These are phyloP conservation scores for Cordyceps javanica DNA, from an alignment of 2,329 filamentous ascomycete species.

Conservation along the genomic window DNA sequence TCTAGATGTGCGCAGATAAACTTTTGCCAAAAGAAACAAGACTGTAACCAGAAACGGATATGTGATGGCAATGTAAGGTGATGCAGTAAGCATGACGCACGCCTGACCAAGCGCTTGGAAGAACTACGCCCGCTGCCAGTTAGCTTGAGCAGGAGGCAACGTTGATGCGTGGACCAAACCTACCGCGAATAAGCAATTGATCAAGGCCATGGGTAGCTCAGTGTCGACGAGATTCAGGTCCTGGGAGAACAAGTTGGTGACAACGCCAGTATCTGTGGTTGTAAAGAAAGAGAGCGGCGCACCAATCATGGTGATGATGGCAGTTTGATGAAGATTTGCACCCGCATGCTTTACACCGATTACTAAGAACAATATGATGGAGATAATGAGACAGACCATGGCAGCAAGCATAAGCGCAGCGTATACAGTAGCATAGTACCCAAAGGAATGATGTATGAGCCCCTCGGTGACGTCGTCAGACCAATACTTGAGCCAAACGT, in stretches of 20 bases:
- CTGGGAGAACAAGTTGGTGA: constrained; percentile 40
- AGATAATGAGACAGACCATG: constrained; percentile 18
- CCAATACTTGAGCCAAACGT: constrained; percentile 38
- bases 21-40: constrained; percentile 41
- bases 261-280: constrained; percentile 33
- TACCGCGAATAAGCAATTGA: constrained; percentile 22
- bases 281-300: constrained; percentile 38
- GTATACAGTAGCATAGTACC: constrained; percentile 28
- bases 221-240: constrained; percentile 37
- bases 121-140: neutral
- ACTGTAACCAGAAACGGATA: constrained; percentile 43
- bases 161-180: neutral
- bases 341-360: constrained; percentile 24
- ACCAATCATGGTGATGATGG: constrained; percentile 27
- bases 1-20: constrained; percentile 53
- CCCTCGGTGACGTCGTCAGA: constrained; percentile 23
- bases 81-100: constrained; percentile 38
- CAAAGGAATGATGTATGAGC: constrained; percentile 11
- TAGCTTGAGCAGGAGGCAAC: no score
- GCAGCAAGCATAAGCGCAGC: constrained; percentile 18
- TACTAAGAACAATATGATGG: constrained; percentile 20
- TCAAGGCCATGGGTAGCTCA: constrained; percentile 29
- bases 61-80: constrained; percentile 39
- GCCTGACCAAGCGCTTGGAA: constrained; percentile 34
- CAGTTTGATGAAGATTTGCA: constrained; percentile 25